Conservation (phyloP, 2,329 filamentous ascomycete species). For the Paramyrothecium sp. region DNA sequence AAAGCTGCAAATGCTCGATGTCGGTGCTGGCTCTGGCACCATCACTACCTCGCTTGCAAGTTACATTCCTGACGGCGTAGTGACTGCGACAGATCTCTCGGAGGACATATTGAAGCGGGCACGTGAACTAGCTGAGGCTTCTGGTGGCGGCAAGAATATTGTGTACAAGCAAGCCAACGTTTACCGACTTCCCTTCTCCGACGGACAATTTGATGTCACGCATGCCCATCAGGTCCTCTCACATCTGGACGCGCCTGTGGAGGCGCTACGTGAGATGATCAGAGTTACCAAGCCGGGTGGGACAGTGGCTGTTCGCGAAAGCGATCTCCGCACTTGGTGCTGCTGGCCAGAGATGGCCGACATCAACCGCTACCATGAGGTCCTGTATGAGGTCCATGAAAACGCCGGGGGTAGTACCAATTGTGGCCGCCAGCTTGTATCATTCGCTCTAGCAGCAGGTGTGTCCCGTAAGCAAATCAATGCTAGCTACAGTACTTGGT, state of each 20-base stretch:
- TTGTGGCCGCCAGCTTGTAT: conserved; percentile 23
- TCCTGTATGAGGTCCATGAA: conserved; percentile 14
- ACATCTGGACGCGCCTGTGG: conserved; percentile 32
- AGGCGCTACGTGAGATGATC: conserved; percentile 37
- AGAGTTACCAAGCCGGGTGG: conserved; percentile 42
- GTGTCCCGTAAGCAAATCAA: conserved; percentile 16
- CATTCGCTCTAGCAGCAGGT: conserved; percentile 23
- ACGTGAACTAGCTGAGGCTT: conserved; percentile 14
- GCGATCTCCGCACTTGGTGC: conserved; percentile 25
- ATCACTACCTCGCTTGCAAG: conserved; percentile 43
- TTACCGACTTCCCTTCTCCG: conserved; percentile 33
- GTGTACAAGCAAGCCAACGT: conserved; percentile 23
- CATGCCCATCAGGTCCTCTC: conserved; percentile 41
- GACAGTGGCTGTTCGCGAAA: conserved; percentile 33
- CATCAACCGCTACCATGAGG: conserved; percentile 19
- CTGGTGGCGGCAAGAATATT: conserved; percentile 21
- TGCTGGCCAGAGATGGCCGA: conserved; percentile 23
- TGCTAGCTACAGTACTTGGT: conserved; percentile 26
- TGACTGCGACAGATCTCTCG: conserved; percentile 29
- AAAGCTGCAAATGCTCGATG: conserved; percentile 39
- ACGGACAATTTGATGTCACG: conserved; percentile 40
- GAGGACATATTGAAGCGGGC: conserved; percentile 27
- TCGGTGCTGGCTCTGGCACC: conserved; percentile 48
- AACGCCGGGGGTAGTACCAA: conserved; percentile 22
- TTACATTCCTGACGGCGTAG: conserved; percentile 34